These are phyloP conservation scores for Spergularia marina DNA, from an alignment of 148 eudicot genomes.

Conservation along the genomic window DNA sequence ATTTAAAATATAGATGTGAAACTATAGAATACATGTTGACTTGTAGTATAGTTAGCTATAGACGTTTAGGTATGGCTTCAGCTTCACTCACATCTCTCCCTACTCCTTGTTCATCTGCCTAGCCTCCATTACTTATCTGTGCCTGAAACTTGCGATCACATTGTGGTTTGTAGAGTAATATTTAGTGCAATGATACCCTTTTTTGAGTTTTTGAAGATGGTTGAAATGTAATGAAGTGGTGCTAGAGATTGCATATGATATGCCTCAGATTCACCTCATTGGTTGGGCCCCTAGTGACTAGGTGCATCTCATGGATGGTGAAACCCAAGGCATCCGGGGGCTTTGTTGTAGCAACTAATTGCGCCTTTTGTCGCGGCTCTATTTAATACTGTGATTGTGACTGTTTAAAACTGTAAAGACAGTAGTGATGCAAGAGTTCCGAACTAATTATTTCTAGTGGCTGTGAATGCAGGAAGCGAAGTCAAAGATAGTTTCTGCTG, in stretches of 20 bases:
- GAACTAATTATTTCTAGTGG: background rate
- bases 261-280: no score
- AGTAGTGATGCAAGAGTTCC: no score
- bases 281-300: no score
- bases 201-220: background rate
- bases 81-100: background rate
- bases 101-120: background rate
- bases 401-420: no score
- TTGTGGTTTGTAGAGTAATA: background rate
- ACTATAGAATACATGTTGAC: background rate
- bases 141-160: no score
- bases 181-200: background rate
- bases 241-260: no score
- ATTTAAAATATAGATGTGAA: conserved; percentile 2
- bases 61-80: background rate
- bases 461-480: conserved; percentile 51
- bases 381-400: no score
- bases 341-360: no score
- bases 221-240: no score
- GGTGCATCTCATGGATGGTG: no score
- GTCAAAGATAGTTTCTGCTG: conserved; percentile 28
- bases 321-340: no score
- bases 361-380: no score
- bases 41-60: background rate
- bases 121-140: background rate